Conservation (phyloP, 371 early-diverging fungal genomes). For the Apophysomyces trapeziformis region DNA sequence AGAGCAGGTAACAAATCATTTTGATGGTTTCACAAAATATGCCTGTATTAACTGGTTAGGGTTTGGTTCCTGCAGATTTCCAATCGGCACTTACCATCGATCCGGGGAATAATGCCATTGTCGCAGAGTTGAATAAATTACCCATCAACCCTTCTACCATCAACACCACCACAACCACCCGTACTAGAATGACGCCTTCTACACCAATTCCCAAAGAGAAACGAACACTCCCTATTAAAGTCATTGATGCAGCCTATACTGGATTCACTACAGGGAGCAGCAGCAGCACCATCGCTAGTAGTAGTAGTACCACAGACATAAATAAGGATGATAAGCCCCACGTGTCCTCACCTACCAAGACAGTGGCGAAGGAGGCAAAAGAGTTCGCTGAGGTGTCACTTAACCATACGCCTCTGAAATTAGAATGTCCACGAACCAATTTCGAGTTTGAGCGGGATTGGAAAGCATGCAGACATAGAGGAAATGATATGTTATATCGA, state of each 20-base stretch:
- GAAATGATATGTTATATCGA: slow-evolving; percentile 57
- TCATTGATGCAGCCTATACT: slow-evolving; percentile 33
- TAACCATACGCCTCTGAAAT: slow-evolving; percentile 17
- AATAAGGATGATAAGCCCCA: background rate
- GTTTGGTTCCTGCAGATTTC: slow-evolving; percentile 52
- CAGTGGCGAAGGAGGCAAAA: background rate
- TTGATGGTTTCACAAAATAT: background rate
- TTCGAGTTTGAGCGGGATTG: slow-evolving; percentile 82
- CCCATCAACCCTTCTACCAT: slow-evolving; percentile 10
- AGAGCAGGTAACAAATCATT: slow-evolving; percentile 46
- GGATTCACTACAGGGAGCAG: background rate
- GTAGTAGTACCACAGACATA: too few species aligned
- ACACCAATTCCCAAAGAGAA: background rate
- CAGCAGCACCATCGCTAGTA: background rate
- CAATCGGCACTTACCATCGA: slow-evolving; percentile 67
- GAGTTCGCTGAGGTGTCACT: slow-evolving; percentile 3
- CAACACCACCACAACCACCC: slow-evolving; percentile 8
- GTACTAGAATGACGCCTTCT: too few species aligned
- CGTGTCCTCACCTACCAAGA: slow-evolving; percentile 5
- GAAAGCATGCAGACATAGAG: slow-evolving; percentile 61
- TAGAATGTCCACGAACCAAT: slow-evolving; percentile 56
- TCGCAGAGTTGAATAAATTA: slow-evolving; percentile 63
- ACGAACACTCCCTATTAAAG: slow-evolving; percentile 30
- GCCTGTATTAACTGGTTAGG: background rate
- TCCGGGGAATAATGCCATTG: slow-evolving; percentile 68